Evolutionary conservation across 1,284 basidiomycete species (phyloP).

Genomic region (Irpex sp.): DNA sequence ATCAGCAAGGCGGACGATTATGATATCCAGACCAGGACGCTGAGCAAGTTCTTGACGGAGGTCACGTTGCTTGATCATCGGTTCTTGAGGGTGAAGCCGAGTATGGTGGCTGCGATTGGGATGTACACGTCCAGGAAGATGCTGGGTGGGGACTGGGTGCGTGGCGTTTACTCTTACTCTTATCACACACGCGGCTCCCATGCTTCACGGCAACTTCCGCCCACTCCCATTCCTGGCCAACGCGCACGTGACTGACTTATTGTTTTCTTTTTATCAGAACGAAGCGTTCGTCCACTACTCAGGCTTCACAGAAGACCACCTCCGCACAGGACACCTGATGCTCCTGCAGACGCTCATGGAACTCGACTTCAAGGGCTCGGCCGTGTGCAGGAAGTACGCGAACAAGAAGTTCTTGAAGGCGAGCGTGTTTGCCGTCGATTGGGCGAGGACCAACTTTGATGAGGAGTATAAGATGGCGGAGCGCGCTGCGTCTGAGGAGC

Average conservation of each 20-base stretch:
- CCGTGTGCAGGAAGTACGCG: slow-evolving; percentile 95
- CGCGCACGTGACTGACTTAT: slow-evolving; percentile 46
- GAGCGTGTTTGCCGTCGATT: slow-evolving; percentile 67
- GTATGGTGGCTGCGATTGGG: slow-evolving; percentile 93
- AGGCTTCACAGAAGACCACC: slow-evolving; percentile 87
- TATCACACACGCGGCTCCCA: slow-evolving; percentile 8
- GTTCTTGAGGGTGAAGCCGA: slow-evolving; percentile 93
- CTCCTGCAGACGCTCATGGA: slow-evolving; percentile 66
- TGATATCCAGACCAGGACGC: slow-evolving; percentile 94
- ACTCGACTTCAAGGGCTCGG: slow-evolving; percentile 38
- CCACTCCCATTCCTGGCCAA: slow-evolving; percentile 20
- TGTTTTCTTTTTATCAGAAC: slow-evolving; percentile 48
- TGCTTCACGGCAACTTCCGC: slow-evolving; percentile 19
- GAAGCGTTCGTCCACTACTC: slow-evolving; percentile 95
- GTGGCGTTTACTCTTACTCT: slow-evolving; percentile 33
- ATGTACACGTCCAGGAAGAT: slow-evolving; percentile 96
- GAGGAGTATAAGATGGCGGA: slow-evolving; percentile 33
- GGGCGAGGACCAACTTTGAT: slow-evolving; percentile 43
- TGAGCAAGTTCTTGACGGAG: slow-evolving; percentile 98
- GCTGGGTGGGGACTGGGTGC: slow-evolving; percentile 92
- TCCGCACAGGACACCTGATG: slow-evolving; percentile 79
- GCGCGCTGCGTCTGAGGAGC: slow-evolving; percentile 39
- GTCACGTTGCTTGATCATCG: slow-evolving; percentile 92
- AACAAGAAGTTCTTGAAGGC: slow-evolving; percentile 97
- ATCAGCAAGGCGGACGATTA: slow-evolving; percentile 99